These are phyloP conservation scores for Leishmania gerbilli DNA, from an alignment of 208 protist genomes.

Conservation along the genomic window DNA sequence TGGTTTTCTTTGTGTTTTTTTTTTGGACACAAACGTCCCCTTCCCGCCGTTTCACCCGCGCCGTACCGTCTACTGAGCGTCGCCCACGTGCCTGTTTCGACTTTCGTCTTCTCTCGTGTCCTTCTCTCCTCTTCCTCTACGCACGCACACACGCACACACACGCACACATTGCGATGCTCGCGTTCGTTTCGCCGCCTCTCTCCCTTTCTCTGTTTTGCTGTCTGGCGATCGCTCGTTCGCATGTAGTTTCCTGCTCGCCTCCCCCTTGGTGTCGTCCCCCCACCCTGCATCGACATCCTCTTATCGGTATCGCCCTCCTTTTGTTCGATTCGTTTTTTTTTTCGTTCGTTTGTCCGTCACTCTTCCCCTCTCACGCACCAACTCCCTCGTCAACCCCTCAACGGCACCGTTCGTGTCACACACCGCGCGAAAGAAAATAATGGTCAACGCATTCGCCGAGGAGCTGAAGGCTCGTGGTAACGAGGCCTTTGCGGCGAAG, in stretches of 20 bases:
- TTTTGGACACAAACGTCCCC: too few relatives aligned
- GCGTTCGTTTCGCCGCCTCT: background rate
- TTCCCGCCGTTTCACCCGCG: background rate
- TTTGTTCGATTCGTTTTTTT: background rate
- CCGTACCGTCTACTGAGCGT: background rate
- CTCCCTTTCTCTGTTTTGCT: background rate
- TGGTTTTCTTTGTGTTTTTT: background rate
- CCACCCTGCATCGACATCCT: background rate
- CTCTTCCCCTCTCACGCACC: background rate
- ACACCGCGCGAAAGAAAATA: background rate
- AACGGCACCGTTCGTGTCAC: background rate
- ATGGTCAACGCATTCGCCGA: conserved; percentile 37
- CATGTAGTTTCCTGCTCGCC: background rate
- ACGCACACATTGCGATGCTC: background rate
- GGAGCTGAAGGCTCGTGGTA: conserved; percentile 78
- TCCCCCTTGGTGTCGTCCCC: background rate
- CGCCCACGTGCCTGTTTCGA: background rate
- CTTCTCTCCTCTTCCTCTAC: background rate
- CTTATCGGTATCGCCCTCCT: background rate
- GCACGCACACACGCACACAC: background rate
- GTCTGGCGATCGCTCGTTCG: background rate
- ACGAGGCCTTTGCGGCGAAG: conserved; percentile 76
- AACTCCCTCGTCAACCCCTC: background rate
- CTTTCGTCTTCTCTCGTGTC: background rate
- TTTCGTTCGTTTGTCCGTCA: background rate